phyloP scores from a whole-genome alignment of 148 eudicot genomes.

The Rhododendron williamsianum region DNA sequence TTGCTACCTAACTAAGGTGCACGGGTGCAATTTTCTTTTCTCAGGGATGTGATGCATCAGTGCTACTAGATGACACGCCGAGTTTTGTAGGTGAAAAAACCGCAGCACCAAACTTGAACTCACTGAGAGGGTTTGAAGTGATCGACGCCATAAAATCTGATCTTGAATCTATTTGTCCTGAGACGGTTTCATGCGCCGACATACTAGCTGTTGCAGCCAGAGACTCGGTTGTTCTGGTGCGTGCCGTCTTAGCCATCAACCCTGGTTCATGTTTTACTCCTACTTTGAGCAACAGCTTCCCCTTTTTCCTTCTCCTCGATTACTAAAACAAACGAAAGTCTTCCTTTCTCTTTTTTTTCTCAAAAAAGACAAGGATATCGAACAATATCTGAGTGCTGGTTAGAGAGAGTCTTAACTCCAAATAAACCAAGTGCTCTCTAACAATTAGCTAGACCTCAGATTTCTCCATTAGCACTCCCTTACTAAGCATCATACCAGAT shows the following conservation, averaged over 20 bases:
- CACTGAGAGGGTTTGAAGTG: conserved; percentile 54
- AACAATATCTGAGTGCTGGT: neutral
- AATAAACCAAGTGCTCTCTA: too few species aligned
- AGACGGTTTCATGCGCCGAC: conserved; percentile 62
- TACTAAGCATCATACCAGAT: too few species aligned
- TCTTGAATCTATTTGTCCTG: conserved; percentile 50
- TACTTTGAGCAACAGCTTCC: too few species aligned
- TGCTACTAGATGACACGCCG: conserved; percentile 45
- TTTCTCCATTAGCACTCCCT: too few species aligned
- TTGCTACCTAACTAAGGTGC: neutral
- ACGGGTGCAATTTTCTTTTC: neutral
- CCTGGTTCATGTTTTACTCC: neutral
- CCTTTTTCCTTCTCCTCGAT: neutral
- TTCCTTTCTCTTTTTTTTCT: neutral
- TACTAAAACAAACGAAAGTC: neutral
- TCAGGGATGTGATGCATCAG: conserved; percentile 71
- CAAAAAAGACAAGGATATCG: neutral
- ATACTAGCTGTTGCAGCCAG: conserved; percentile 56
- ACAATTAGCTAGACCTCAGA: too few species aligned
- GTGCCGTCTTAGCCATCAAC: neutral
- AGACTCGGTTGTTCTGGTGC: conserved; percentile 54
- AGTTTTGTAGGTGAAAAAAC: conserved; percentile 46
- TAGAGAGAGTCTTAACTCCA: too few species aligned
- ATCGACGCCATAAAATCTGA: conserved; percentile 54
- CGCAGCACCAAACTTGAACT: conserved; percentile 47